Evolutionary conservation across 257 asterid species (phyloP), one percentile per base, ranked within the genome.

Genomic region (Penstemon eatonii): DNA sequence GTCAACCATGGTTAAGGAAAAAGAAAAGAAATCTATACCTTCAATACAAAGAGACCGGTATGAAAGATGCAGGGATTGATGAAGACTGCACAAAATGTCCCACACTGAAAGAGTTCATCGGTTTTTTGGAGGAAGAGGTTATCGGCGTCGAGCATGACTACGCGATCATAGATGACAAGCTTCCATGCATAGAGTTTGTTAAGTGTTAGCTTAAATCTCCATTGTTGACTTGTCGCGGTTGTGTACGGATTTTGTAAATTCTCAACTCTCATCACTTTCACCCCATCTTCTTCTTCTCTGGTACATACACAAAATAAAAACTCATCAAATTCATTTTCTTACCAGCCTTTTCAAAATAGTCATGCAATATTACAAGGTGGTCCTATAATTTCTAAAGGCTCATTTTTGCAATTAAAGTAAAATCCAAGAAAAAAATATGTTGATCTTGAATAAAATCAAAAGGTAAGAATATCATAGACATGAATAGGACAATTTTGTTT

Each of bases 61-160:
- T 92, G 98, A 82, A 92, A 92, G 72, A 92, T 83, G 89, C 98
- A 92, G 9, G 98, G 98, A 33, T 92, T 92, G 62, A 92, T 92
- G 86, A 87, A 92, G 53, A 88, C 96, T 0, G 96, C 98, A 50
- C 98, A 92, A 45, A 92, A 92, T 66, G 86, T 88, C 25, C 98
- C 98, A 12, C 98, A 92, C 13, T 81, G 96, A 85, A 92, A 92
- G 65, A 92, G 83, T 57, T 92, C 95, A 50, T 92, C 98, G 3
- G 92, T 72, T 52, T 83, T 89, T 4, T 12, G 80, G 37, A 87
- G 92, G 83, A 92, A 89, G 72, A 92, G 95, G 78, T 92, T 92
- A 70, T 92, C 98, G 0, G 98, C 88, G 40, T 92, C 98, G 3
- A 92, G 96, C 98, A 92, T 92, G 46, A 92, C 86, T 5, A 92